A percentile compares a stretch with the other conserved stretches of the same genome.
phyloP scores from a whole-genome alignment of 768 basidiomycete species.

The Leccinum disarticulatum region DNA sequence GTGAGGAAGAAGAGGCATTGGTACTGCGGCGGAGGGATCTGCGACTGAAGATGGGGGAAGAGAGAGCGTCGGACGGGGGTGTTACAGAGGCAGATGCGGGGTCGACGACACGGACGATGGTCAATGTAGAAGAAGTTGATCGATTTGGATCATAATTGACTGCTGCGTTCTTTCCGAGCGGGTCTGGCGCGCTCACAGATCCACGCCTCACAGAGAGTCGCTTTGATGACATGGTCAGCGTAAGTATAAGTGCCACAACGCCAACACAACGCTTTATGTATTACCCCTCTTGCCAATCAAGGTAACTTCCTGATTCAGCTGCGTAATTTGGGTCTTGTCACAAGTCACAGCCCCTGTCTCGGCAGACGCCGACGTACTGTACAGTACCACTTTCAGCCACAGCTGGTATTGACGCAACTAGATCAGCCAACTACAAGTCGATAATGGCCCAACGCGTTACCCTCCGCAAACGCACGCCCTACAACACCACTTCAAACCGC shows the following conservation, averaged over 20 bases:
- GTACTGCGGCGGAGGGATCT: constrained; percentile 35
- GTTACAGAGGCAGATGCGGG: constrained; percentile 26
- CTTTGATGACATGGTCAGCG: constrained; percentile 5
- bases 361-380: constrained; percentile 22
- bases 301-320: constrained; percentile 8
- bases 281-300: background rate
- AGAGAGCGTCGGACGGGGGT: constrained; percentile 25
- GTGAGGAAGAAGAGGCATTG: constrained; percentile 27
- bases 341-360: background rate
- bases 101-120: constrained; percentile 67
- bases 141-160: constrained; percentile 54
- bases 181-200: constrained; percentile 67
- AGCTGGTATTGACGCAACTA: background rate
- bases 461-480: constrained; percentile 96
- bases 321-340: background rate
- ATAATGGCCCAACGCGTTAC: constrained; percentile 98
- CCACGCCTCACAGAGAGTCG: constrained; percentile 60
- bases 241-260: background rate
- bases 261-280: background rate
- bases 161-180: constrained; percentile 55
- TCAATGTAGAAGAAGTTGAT: constrained; percentile 61
- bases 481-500: constrained; percentile 97
- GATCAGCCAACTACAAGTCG: constrained; percentile 5
- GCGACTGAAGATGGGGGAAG: constrained; percentile 29
- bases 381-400: constrained; percentile 27